phyloP scores from a whole-genome alignment of 2,329 filamentous ascomycete genomes.

The Venturia aucupariae region DNA sequence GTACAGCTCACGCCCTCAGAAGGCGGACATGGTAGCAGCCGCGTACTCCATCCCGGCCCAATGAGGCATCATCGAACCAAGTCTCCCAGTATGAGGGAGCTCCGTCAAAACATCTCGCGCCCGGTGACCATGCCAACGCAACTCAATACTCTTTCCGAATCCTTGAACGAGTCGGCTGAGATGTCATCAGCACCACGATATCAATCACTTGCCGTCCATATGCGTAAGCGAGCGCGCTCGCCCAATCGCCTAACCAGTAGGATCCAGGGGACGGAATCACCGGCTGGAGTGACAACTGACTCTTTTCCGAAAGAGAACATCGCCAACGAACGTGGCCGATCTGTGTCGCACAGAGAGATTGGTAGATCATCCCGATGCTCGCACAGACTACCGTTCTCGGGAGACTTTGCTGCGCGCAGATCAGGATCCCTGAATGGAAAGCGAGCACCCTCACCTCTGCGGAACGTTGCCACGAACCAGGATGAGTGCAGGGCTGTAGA shows the following conservation, averaged over 20 bases:
- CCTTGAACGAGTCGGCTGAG: neutral
- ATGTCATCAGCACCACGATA: neutral
- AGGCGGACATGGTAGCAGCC: conserved; percentile 12
- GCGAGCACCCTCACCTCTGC: neutral
- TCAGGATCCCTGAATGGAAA: neutral
- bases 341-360: neutral
- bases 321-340: neutral
- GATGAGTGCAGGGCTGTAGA: neutral
- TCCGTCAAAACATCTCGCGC: neutral
- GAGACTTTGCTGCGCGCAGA: neutral
- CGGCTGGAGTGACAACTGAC: neutral
- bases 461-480: neutral
- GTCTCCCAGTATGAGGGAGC: conserved; percentile 8
- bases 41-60: neutral
- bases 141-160: neutral
- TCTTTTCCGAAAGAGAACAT: neutral
- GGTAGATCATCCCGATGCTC: neutral
- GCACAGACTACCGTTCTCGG: neutral
- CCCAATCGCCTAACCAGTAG: neutral
- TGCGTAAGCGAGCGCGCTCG: neutral
- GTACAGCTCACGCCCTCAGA: conserved; percentile 3
- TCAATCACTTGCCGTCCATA: neutral
- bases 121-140: neutral
- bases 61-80: conserved; percentile 2
- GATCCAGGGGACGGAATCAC: neutral